These are phyloP conservation scores for Escovopsis weberi DNA, from an alignment of 2,329 filamentous ascomycete genomes.

Conservation along the genomic window DNA sequence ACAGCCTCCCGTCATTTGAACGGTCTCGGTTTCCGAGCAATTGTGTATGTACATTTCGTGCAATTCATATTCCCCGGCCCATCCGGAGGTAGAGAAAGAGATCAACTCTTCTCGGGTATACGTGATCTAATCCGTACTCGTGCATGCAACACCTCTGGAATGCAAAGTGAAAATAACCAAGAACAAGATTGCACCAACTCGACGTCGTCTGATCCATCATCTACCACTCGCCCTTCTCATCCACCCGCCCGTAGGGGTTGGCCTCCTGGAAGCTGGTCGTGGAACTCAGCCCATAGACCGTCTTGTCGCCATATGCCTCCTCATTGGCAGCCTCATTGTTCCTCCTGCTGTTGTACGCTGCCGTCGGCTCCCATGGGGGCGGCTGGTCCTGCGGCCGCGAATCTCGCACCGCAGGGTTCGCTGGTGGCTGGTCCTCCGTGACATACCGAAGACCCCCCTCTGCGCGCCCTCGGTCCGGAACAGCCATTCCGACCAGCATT, in stretches of 20 bases:
- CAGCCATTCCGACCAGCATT: constrained; percentile 45
- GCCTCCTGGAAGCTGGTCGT: background rate
- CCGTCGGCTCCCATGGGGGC: constrained; percentile 1
- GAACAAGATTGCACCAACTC: no score
- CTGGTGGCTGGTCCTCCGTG: constrained; percentile 15
- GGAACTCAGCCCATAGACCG: constrained; percentile 2
- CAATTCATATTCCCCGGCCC: no score
- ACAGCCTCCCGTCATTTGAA: no score
- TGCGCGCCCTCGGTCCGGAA: constrained; percentile 35
- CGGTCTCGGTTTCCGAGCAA: no score
- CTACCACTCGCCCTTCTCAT: constrained; percentile 3
- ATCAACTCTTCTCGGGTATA: no score
- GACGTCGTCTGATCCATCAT: background rate
- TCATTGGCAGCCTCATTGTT: background rate
- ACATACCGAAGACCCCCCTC: constrained; percentile 37
- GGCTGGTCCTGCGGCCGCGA: constrained; percentile 1
- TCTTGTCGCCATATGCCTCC: constrained; percentile 1
- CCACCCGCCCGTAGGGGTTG: constrained; percentile 3
- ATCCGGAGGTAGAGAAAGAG: no score
- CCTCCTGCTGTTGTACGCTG: background rate
- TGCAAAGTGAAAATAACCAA: no score
- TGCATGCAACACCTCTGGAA: no score
- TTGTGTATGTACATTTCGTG: no score
- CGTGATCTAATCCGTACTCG: no score
- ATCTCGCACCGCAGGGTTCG: constrained; percentile 10